A percentile compares a stretch with the other conserved stretches of the same genome.
Conservation (phyloP, 345 rosid species). For the Rhizophora mangle region DNA sequence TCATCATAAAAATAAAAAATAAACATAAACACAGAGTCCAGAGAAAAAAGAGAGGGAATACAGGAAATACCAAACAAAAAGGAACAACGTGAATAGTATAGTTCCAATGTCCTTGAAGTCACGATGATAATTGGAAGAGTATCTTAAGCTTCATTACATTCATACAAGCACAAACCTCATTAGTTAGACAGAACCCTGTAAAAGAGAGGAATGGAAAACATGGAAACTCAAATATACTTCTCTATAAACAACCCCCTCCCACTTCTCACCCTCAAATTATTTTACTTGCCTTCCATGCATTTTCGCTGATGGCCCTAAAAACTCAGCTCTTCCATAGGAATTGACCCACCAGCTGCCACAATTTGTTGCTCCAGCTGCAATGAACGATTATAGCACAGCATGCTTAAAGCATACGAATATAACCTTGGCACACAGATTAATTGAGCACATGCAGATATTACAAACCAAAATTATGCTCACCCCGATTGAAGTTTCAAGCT, state of each 20-base stretch:
- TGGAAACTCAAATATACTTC: slow-evolving; percentile 14
- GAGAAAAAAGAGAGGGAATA: background rate
- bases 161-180: slow-evolving; percentile 27
- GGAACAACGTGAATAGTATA: background rate
- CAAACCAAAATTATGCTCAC: slow-evolving; percentile 32
- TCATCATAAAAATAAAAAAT: too few species aligned
- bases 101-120: slow-evolving; percentile 1
- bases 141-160: slow-evolving; percentile 5
- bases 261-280: background rate
- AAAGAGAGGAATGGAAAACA: slow-evolving; percentile 10
- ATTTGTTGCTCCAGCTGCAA: slow-evolving; percentile 88
- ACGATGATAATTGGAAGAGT: slow-evolving; percentile 18
- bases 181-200: slow-evolving; percentile 18
- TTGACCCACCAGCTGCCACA: slow-evolving; percentile 79
- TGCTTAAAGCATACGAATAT: background rate
- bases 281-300: slow-evolving; percentile 10
- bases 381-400: background rate
- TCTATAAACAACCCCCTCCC: slow-evolving; percentile 17
- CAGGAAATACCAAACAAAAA: too few species aligned
- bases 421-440: background rate
- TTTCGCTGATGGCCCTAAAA: slow-evolving; percentile 30
- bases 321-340: slow-evolving; percentile 49
- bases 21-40: background rate
- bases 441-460: background rate
- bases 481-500: slow-evolving; percentile 71